These are phyloP conservation scores for Eucalyptus cloeziana DNA, from an alignment of 345 rosid genomes.

Conservation along the genomic window DNA sequence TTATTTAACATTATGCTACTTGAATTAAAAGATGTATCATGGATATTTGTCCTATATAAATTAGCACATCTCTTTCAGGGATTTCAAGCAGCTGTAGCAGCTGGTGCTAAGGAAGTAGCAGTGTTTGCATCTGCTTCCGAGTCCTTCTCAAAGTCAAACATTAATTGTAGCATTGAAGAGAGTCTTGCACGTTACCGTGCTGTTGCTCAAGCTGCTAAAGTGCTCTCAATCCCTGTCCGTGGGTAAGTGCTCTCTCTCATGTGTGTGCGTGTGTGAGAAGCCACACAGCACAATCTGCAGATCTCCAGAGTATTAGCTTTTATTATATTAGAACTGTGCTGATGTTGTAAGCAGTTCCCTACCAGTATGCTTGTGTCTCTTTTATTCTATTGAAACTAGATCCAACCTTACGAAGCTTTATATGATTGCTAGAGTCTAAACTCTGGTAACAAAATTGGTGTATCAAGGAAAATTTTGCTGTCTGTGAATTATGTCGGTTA, in stretches of 20 bases:
- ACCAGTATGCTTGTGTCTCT: not conserved
- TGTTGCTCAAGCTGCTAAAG: constrained; percentile 45
- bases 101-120: constrained; percentile 73
- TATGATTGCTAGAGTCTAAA: not conserved
- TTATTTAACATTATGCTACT: not conserved
- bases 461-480: not conserved
- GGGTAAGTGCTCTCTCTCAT: constrained; percentile 27
- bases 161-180: constrained; percentile 66
- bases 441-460: not conserved
- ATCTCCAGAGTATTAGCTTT: not conserved
- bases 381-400: not conserved
- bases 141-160: constrained; percentile 67
- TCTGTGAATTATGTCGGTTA: not conserved
- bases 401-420: not conserved
- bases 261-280: not conserved
- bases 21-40: not conserved
- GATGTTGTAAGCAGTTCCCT: not conserved
- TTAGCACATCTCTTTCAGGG: constrained; percentile 27
- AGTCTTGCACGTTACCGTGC: constrained; percentile 60
- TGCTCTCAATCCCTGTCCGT: constrained; percentile 50
- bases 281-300: not conserved
- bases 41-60: not conserved
- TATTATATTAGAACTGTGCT: not conserved
- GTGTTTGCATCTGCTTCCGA: constrained; percentile 82
- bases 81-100: constrained; percentile 64